Conservation (phyloP, 1,139 yeast species). For the Hansenula sp. region DNA sequence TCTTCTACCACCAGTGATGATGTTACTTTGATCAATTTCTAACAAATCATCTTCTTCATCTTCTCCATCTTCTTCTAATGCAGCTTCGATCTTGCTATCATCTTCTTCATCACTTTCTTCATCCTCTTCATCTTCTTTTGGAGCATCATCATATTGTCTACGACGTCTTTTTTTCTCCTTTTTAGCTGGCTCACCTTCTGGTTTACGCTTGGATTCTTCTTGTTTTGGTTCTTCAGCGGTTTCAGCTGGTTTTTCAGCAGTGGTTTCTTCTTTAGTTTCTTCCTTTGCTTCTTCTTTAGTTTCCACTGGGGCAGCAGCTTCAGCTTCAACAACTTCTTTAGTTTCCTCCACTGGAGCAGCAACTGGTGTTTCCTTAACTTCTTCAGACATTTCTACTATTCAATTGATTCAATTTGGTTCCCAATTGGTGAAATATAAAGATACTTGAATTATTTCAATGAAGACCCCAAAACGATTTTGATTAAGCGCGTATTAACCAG, state of each 20-base stretch:
- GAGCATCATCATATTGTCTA: slow-evolving; percentile 38
- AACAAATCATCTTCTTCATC: slow-evolving; percentile 74
- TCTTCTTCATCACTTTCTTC: slow-evolving; percentile 53
- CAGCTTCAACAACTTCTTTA: slow-evolving; percentile 11
- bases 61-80: slow-evolving; percentile 40
- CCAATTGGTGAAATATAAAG: too few species aligned
- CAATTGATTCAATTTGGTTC: too few species aligned
- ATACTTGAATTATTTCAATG: too few species aligned
- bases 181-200: slow-evolving; percentile 28
- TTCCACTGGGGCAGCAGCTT: slow-evolving; percentile 5
- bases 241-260: slow-evolving; percentile 9
- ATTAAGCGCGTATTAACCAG: too few species aligned
- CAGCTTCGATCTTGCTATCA: slow-evolving; percentile 44
- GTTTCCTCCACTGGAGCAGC: slow-evolving; percentile 6
- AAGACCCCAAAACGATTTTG: slow-evolving; percentile 7
- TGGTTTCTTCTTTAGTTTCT: slow-evolving; percentile 10
- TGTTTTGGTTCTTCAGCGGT: slow-evolving; percentile 15
- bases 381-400: slow-evolving; percentile 10
- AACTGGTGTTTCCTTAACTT: slow-evolving; percentile 9
- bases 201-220: slow-evolving; percentile 35
- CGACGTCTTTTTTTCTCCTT: slow-evolving; percentile 38
- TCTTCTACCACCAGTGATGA: slow-evolving; percentile 81
- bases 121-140: slow-evolving; percentile 38
- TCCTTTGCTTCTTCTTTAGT: slow-evolving; percentile 17
- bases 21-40: slow-evolving; percentile 82